A percentile compares a stretch with the other conserved stretches of the same genome.
phyloP scores from a whole-genome alignment of 371 early-diverging fungal species.

The Chytridium lagenaria region DNA sequence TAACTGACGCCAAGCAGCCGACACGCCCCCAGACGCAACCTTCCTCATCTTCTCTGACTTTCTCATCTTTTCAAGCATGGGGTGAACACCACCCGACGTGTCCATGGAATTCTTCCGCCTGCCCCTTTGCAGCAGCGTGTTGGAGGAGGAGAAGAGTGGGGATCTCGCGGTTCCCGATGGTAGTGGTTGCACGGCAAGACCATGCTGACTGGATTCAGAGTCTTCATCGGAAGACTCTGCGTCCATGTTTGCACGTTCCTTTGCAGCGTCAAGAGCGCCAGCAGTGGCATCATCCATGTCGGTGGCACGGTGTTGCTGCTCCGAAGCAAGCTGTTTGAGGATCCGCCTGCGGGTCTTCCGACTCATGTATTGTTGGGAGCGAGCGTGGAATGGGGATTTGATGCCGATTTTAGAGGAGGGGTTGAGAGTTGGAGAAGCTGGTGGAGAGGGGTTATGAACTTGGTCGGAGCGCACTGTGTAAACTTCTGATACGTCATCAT shows the following conservation, averaged over 20 bases:
- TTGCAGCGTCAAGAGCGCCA: not conserved
- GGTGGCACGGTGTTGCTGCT: not conserved
- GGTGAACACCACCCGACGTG: not conserved
- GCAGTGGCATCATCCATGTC: not conserved
- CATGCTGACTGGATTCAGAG: not conserved
- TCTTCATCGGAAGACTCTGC: too few relatives aligned
- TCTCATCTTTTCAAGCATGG: slow-evolving; percentile 5
- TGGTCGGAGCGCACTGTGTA: not conserved
- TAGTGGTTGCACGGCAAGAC: not conserved
- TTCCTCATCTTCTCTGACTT: not conserved
- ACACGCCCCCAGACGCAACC: not conserved
- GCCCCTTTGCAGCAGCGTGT: slow-evolving; percentile 13
- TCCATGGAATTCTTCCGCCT: not conserved
- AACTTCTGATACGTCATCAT: not conserved
- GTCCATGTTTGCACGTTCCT: not conserved
- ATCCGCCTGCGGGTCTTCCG: slow-evolving; percentile 12
- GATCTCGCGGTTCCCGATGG: not conserved
- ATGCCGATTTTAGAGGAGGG: not conserved
- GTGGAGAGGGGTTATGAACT: not conserved
- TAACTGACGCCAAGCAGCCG: not conserved
- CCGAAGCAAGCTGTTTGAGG: not conserved
- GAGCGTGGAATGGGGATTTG: not conserved
- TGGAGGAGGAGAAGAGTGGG: slow-evolving; percentile 7
- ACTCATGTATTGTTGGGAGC: not conserved
- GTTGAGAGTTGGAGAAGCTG: not conserved